These are phyloP conservation scores for Aspergillus biplanus DNA, from an alignment of 495 filamentous ascomycete species.

Conservation along the genomic window DNA sequence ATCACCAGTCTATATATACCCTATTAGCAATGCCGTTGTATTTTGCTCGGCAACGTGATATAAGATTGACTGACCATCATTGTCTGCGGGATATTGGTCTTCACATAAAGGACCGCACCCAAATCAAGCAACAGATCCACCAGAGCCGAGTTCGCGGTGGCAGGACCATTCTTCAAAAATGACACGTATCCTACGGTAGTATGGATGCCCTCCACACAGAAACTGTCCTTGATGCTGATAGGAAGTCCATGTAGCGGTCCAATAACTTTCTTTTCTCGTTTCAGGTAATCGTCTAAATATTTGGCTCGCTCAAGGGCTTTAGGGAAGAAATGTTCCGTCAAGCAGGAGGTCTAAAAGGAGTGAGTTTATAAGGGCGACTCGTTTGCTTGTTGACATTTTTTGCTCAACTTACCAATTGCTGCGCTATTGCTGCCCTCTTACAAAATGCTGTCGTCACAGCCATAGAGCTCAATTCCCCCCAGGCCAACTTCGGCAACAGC, in stretches of 20 bases:
- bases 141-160: constrained; percentile 44
- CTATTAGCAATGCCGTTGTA: not conserved
- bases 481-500: constrained; percentile 35
- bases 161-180: constrained; percentile 56
- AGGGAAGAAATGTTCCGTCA: constrained; percentile 48
- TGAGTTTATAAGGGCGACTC: not conserved
- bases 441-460: constrained; percentile 54
- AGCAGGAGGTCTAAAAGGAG: constrained; percentile 36
- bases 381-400: not conserved
- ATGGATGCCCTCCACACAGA: constrained; percentile 54
- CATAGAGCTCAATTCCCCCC: constrained; percentile 38
- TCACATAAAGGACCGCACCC: constrained; percentile 59
- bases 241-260: constrained; percentile 67
- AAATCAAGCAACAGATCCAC: constrained; percentile 36
- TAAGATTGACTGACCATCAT: constrained; percentile 35
- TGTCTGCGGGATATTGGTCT: constrained; percentile 62
- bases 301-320: constrained; percentile 40
- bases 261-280: constrained; percentile 42
- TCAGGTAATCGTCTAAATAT: constrained; percentile 48
- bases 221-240: constrained; percentile 65
- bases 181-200: constrained; percentile 37
- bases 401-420: constrained; percentile 33
- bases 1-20: constrained; percentile 44
- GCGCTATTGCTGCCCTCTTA: constrained; percentile 42
- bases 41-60: not conserved